Base-by-base conservation (phyloP, 345 rosid species). In the Stellera chamaejasme region DNA sequence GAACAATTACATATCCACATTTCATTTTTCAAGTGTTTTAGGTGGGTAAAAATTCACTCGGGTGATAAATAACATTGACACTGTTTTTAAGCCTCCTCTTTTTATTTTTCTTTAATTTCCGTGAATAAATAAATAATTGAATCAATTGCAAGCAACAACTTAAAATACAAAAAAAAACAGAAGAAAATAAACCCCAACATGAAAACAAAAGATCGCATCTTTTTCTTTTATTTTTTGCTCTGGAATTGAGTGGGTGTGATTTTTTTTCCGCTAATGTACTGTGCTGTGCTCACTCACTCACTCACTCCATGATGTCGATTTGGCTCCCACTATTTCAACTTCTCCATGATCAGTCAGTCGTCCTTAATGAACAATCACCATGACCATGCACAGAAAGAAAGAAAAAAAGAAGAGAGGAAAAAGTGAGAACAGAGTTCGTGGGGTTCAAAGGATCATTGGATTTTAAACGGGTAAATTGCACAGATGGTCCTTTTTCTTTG, bases 321-420 rank as follows among this genome's bases (percentile, higher is more conserved):
- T 58, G 45, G 56, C 43, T 43, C 58, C 50, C 68, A 57, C 71
- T 58, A 51, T 32, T 49, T 26, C 66, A 59, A 60, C 45, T 59
- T 56, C 15, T 45, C 60, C 66, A 49, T 51, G 50, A 53, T 45
- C 55, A 58, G 58, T 45, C 65, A 69, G 23, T 19, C 23, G 23
- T 19, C 23, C 23, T 0, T 0, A 19, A 19, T 59, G 72, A 63
- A 63, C 68, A 60, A 62, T 55, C 45, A 66, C 60, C 67, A 62
- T 45, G 60, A 62, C 62, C 11, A 48, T 66, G 70, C 66, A 61
- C 62, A 66, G 65, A 48, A 25, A 44, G 4, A 32, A 19, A 53
- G 50, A 49, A 19, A 53, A 46, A 49, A 45, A 63, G 69, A 36
- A 15, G 63, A 45, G 55, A 9, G 16, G 26, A 16, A 27, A 36